Base-by-base conservation (phyloP, 805 yeast genomes). In the Alloascoidea africana region DNA sequence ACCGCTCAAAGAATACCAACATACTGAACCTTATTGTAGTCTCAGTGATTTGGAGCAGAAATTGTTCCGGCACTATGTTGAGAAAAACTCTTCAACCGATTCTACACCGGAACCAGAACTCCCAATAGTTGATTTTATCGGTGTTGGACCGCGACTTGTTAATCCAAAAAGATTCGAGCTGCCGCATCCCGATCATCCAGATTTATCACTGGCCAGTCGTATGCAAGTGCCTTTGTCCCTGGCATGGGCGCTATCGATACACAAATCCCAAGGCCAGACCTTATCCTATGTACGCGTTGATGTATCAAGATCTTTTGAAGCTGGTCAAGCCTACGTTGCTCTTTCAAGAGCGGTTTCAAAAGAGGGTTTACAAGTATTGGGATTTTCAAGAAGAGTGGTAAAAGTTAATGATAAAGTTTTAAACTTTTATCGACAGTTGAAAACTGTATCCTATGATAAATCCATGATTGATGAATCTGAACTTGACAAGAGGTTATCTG, bases 261-360 rank as follows among this genome's bases (percentile, higher is more conserved):
- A 82, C 51, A 82, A 82, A 52, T 73, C 91, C 0, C 94, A 82
- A 52, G 94, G 94, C 2, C 93, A 82, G 57, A 80, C 94, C 0
- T 65, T 82, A 34, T 74, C 70, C 33, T 55, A 83, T 43, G 75
- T 82, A 2, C 72, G 70, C 43, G 84, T 82, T 8, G 87, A 82
- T 48, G 54, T 82, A 36, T 61, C 68, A 17, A 69, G 64, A 44
- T 68, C 73, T 17, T 82, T 82, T 46, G 93, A 82, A 52, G 78
- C 73, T 39, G 94, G 94, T 15, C 94, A 82, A 48, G 85, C 79
- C 3, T 82, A 82, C 48, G 91, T 82, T 27, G 91, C 94, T 0
- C 56, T 82, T 37, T 77, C 86, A 34, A 66, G 94, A 62, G 91
- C 91, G 4, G 76, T 73, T 0, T 70, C 74, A 19, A 70, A 75